Conservation (phyloP, 2,329 filamentous ascomycete genomes). For the Ophiocordyceps camponoti-leonardi region DNA sequence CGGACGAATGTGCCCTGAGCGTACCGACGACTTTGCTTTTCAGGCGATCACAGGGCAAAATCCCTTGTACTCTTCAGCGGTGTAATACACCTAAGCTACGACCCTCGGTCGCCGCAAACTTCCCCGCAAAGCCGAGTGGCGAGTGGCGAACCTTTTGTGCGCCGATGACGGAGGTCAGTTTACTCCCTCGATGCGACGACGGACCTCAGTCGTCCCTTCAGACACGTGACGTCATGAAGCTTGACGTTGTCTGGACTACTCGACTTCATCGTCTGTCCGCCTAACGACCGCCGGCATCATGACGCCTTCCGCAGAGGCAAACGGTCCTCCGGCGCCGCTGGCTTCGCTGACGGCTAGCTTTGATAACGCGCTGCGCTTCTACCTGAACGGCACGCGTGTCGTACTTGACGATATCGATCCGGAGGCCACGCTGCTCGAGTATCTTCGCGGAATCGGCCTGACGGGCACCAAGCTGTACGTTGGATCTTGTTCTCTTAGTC, state of each 20-base stretch:
- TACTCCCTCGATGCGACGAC: too few relatives aligned
- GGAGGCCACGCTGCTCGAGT: conserved; percentile 82
- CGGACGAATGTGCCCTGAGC: too few relatives aligned
- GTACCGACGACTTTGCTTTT: too few relatives aligned
- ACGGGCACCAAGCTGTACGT: conserved; percentile 78
- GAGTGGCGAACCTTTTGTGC: too few relatives aligned
- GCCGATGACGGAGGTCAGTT: too few relatives aligned
- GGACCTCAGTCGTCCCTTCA: too few relatives aligned
- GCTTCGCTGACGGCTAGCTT: conserved; percentile 51
- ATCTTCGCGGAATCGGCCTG: conserved; percentile 77
- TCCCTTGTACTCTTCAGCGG: too few relatives aligned
- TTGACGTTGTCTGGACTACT: neutral
- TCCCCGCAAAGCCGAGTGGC: too few relatives aligned
- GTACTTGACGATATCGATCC: conserved; percentile 76
- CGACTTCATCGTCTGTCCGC: neutral
- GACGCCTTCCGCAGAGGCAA: conserved; percentile 21
- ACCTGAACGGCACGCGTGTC: conserved; percentile 84
- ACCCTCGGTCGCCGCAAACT: too few relatives aligned
- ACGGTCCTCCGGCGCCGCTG: conserved; percentile 14
- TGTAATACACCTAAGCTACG: too few relatives aligned
- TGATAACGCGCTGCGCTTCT: conserved; percentile 81
- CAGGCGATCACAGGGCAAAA: too few relatives aligned
- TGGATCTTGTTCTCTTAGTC: neutral
- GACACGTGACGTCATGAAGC: neutral
- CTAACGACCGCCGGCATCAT: neutral